Base-by-base conservation (phyloP, 345 rosid genomes). In the Eucalyptus tenuipes region DNA sequence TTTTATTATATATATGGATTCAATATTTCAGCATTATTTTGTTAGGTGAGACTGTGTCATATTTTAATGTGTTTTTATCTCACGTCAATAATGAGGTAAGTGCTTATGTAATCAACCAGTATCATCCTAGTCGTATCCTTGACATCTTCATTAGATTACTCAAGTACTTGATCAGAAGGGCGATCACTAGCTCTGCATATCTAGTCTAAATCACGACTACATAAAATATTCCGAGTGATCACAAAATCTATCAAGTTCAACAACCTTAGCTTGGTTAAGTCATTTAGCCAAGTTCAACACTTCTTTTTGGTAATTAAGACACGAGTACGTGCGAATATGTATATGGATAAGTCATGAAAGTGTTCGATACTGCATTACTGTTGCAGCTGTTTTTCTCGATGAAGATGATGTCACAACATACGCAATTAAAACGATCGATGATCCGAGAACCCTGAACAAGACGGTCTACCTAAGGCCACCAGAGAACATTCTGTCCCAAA, bases 371-470 rank as follows among this genome's bases (percentile, higher is more conserved):
- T 27, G 84, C 31, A 31, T 88, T 31, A 25, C 25, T 47, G 8
- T n/a, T 64, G 31, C 91, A 97, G 99, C 87, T 61, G 95, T 93
- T 87, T 93, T 61, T 7, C 91, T 95, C 90, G 96, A 95, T 42
- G 99, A 97, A 89, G 95, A 95, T 22, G 99, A 97, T 85, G 85
- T 97, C 24, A 97, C 93, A 7, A 95, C 92, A 9, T 97, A 96
- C 86, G 88, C 99, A 1, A 94, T 96, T 17, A 96, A 95, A 85
- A 88, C 99, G 37, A 85, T 96, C 31, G 95, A 95, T 59, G 99
- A 97, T 90, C 98, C 96, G 1, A 91, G 95, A 68, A 94, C 96
- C 1, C 24, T 93, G 88, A 97, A 95, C 92, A 97, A 93, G 87
- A 96, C 99, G 0, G 68, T 97, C 84, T 93, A 93, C 90, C 87